Evolutionary conservation across 78 protist species (phyloP), one percentile per base, ranked within the genome.

Genomic region (Trichosphaerium sp.): DNA sequence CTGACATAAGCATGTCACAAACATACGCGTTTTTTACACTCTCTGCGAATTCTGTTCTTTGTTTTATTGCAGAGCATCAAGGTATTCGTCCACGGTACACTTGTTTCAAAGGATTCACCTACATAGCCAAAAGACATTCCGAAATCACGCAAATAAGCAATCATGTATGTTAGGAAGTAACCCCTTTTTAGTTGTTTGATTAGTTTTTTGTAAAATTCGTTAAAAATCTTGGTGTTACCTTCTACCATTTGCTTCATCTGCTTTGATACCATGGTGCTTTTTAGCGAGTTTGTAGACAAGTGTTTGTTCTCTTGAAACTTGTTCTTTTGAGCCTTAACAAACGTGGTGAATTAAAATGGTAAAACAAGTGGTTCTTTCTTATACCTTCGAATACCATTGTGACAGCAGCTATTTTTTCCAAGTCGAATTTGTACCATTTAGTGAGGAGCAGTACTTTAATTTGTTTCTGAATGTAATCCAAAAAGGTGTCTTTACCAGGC

Each of bases 91-190:
- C 54, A 63, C 35, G 56, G 69, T 23, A 68, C 74, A 31, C 56
- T 40, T 49, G 74, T 68, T 56, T 68, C 74, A 65, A 68, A 68
- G 32, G 51, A 35, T 56, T 68, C 74, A 12, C 67, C 74, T 26
- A 68, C 42, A 43, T 42, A 68, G 74, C 34, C 21, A 56, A 29
- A 54, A 23, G 32, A 10, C 42, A 68, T 42, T 28, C 64, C 62
- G 15, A 68, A 31, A 56, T 68, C 74, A 40, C 74, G 74, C 55
- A 68, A 55, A 56, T 68, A 68, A 18, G 74, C 74, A 37, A 68
- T 68, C 55, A 68, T 54, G 23, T 58, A 68, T 29, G 74, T 68
- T 4, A 68, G 52, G 43, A 55, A 52, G 74, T 68, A 68, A 15
- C 74, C 74, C 11, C 74, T 51, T n/a, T n/a, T n/a, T n/a, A n/a